These are phyloP conservation scores for Lentinus brumalis DNA, from an alignment of 768 basidiomycete species.

Conservation along the genomic window DNA sequence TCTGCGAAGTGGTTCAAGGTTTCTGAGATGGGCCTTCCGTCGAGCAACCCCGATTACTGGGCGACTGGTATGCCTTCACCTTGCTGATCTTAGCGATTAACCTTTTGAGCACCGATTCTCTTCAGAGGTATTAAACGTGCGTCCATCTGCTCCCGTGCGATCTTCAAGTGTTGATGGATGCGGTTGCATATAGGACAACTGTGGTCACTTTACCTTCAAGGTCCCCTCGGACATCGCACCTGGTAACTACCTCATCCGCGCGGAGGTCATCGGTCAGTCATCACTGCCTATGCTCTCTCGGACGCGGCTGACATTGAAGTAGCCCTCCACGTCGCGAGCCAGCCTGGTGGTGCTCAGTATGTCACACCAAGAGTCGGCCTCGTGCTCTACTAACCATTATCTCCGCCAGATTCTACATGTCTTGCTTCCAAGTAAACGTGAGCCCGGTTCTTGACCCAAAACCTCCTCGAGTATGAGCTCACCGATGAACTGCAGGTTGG, in stretches of 20 bases:
- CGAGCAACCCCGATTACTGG: conserved; percentile 50
- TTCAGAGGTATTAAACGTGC: conserved; percentile 38
- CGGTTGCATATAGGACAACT: conserved; percentile 41
- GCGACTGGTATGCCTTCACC: conserved; percentile 29
- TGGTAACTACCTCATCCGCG: conserved; percentile 51
- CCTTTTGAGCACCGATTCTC: not conserved
- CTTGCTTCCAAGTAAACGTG: conserved; percentile 46
- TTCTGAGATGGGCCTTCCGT: conserved; percentile 49
- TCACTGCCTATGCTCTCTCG: not conserved
- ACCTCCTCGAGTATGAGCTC: not conserved
- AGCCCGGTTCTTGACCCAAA: not conserved
- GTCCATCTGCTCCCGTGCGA: no score
- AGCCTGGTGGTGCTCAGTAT: conserved; percentile 43
- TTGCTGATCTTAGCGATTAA: not conserved
- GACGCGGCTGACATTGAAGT: not conserved
- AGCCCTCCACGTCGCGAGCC: conserved; percentile 55
- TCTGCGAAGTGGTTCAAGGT: conserved; percentile 54
- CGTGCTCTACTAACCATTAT: no score
- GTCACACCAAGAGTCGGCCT: conserved; percentile 5
- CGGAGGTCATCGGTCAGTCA: conserved; percentile 48
- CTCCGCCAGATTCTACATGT: conserved; percentile 42
- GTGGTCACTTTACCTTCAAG: conserved; percentile 55
- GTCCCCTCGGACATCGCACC: conserved; percentile 43
- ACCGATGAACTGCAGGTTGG: conserved; percentile 29
- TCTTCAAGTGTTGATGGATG: no score